Base-by-base conservation (phyloP, 1,284 basidiomycete species). In the Leccinum proliferum region DNA sequence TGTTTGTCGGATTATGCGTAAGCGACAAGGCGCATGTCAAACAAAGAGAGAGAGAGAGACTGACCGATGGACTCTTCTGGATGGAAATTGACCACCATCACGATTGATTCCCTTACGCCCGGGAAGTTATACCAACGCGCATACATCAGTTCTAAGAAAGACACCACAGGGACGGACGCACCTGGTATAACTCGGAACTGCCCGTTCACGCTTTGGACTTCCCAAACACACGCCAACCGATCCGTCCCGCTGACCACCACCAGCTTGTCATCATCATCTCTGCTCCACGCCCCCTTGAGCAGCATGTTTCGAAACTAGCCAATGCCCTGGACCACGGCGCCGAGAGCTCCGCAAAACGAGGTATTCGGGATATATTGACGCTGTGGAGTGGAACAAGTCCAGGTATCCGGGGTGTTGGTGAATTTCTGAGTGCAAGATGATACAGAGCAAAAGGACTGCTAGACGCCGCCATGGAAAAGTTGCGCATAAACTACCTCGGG, bases 11-110 rank as follows among this genome's bases (percentile, higher is more conserved):
- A 50, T 50, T 10, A 25, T 25, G 5, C 48, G 15, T 65, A 39
- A 68, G 60, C 62, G 14, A 52, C 34, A 21, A 63, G 46, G 18
- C 8, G 58, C 48, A 39, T 4, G 21, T 56, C 39, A 35, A 55
- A 21, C 25, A 52, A 18, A 32, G 32, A 32, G 32, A 32, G 32
- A 32, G 32, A 32, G 32, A 32, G 41, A 50, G 9, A 78, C 86
- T 66, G 73, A 90, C 92, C 86, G 74, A 97, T 95, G 15, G 94
- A 94, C 72, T 97, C 95, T 73, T 88, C 92, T 15, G 92, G 91
- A 72, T 95, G 93, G 79, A 94, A 94, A 71, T 94, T 93, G 1
- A 94, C 93, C 14, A 89, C 80, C 1, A 92, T 94, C 8, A 96
- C 94, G 0, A 93, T 95, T 11, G 32, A 32, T 32, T 32, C 94